Evolutionary conservation across 1,284 basidiomycete genomes (phyloP).

Genomic region (Boletus semigastroideus): DNA sequence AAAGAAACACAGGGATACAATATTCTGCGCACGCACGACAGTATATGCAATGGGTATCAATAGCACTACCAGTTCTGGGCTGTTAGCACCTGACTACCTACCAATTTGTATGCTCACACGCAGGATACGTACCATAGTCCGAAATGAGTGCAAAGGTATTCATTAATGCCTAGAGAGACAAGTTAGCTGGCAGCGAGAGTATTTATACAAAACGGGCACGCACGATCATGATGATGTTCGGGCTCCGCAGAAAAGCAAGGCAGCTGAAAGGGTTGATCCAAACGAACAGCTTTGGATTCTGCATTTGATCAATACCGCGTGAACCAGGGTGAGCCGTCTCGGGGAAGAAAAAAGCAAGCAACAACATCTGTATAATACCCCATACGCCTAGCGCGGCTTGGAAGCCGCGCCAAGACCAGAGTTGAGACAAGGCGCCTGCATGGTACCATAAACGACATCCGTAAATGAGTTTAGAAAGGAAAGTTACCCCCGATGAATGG

Average conservation of each 20-base stretch:
- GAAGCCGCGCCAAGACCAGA: slow-evolving; percentile 69
- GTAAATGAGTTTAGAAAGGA: not conserved
- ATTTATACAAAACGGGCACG: slow-evolving; percentile 25
- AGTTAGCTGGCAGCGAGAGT: not conserved
- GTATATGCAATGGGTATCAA: slow-evolving; percentile 36
- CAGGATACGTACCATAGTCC: slow-evolving; percentile 41
- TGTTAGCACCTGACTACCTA: not conserved
- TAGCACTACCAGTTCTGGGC: slow-evolving; percentile 31
- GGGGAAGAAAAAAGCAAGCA: slow-evolving; percentile 57
- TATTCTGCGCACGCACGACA: slow-evolving; percentile 19
- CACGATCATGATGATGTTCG: slow-evolving; percentile 57
- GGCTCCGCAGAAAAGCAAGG: slow-evolving; percentile 53
- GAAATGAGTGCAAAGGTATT: slow-evolving; percentile 41
- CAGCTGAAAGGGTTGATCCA: slow-evolving; percentile 62
- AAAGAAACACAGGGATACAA: not conserved
- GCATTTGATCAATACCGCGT: slow-evolving; percentile 42
- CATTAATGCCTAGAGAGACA: slow-evolving; percentile 39
- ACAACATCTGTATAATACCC: slow-evolving; percentile 44
- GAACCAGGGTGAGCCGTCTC: slow-evolving; percentile 66
- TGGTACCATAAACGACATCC: not conserved
- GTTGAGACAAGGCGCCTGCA: slow-evolving; percentile 47
- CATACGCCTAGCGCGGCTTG: slow-evolving; percentile 52
- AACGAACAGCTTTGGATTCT: slow-evolving; percentile 38
- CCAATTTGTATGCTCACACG: not conserved
- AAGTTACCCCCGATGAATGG: slow-evolving; percentile 44